Conservation (phyloP, 2,329 filamentous ascomycete species). For the Trichoderma lentiforme region DNA sequence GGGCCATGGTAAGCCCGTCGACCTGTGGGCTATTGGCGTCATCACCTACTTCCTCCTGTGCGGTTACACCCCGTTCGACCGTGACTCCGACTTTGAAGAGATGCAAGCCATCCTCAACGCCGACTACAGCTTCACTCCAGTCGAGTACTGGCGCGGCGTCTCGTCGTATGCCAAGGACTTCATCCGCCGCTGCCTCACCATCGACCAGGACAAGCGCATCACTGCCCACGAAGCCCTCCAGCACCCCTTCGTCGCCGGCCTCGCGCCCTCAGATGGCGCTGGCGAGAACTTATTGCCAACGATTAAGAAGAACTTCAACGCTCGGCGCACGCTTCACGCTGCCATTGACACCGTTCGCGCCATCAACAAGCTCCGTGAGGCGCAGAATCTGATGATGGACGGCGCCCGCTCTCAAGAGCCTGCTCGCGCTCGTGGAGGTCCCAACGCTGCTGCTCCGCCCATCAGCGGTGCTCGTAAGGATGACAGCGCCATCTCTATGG, state of each 20-base stretch:
- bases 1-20: conserved; percentile 95
- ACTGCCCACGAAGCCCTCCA: conserved; percentile 78
- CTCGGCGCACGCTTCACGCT: conserved; percentile 63
- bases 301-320: conserved; percentile 74
- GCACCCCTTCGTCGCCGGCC: conserved; percentile 62
- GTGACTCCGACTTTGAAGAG: conserved; percentile 95
- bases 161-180: conserved; percentile 84
- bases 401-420: conserved; percentile 54
- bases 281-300: conserved; percentile 64
- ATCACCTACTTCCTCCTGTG: conserved; percentile 98
- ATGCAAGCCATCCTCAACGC: conserved; percentile 98
- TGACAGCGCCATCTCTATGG: conserved; percentile 44
- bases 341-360: conserved; percentile 69
- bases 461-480: conserved; percentile 34
- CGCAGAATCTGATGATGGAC: conserved; percentile 60
- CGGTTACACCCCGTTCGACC: conserved; percentile 96
- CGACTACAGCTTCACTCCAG: conserved; percentile 91
- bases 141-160: conserved; percentile 96
- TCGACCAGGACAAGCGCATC: conserved; percentile 83
- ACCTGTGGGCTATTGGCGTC: conserved; percentile 96
- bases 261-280: conserved; percentile 43
- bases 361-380: conserved; percentile 67
- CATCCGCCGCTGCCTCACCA: conserved; percentile 85
- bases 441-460: conserved; percentile 34
- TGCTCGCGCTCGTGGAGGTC: conserved; percentile 34